A percentile compares a stretch with the other conserved stretches of the same genome.
These are phyloP conservation scores for Diaporthe citri DNA, from an alignment of 2,329 filamentous ascomycete species.

Conservation along the genomic window DNA sequence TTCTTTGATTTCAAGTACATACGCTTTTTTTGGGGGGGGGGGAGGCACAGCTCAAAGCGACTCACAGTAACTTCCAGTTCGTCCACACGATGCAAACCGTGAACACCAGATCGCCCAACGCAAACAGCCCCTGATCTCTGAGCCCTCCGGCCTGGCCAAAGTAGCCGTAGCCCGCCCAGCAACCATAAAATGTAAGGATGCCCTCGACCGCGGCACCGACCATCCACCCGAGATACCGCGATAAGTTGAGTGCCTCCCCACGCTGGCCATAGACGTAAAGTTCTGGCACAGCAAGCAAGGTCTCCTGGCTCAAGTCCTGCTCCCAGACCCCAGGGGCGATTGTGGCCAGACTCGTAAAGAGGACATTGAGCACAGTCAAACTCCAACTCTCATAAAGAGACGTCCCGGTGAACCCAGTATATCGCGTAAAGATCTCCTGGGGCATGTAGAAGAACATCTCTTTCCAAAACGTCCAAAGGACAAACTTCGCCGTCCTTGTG, in stretches of 20 bases:
- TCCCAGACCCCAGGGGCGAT: conserved; percentile 94
- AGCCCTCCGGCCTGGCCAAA: conserved; percentile 57
- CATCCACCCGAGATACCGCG: conserved; percentile 83
- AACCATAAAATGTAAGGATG: conserved; percentile 76
- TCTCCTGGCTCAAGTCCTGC: conserved; percentile 86
- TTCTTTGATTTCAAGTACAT: rapidly evolving
- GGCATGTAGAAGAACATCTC: conserved; percentile 85
- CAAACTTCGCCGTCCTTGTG: conserved; percentile 87
- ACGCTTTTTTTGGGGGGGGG: no score
- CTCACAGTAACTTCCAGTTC: conserved; percentile 80
- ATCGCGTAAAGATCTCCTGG: conserved; percentile 85
- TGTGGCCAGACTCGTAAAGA: conserved; percentile 90
- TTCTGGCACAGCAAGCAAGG: conserved; percentile 91
- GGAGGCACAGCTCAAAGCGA: conserved; percentile 40
- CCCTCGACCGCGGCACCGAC: conserved; percentile 79
- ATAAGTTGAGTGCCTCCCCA: conserved; percentile 78
- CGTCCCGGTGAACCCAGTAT: conserved; percentile 89
- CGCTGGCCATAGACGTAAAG: conserved; percentile 87
- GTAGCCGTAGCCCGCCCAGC: conserved; percentile 65
- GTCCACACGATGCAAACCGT: conserved; percentile 79
- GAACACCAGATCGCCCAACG: conserved; percentile 80
- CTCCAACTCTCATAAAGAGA: conserved; percentile 90
- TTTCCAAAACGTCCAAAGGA: conserved; percentile 94
- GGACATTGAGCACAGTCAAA: conserved; percentile 91
- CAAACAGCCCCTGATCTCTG: conserved; percentile 77